phyloP scores from a whole-genome alignment of 345 rosid genomes.

The Euphorbia pulcherrima region DNA sequence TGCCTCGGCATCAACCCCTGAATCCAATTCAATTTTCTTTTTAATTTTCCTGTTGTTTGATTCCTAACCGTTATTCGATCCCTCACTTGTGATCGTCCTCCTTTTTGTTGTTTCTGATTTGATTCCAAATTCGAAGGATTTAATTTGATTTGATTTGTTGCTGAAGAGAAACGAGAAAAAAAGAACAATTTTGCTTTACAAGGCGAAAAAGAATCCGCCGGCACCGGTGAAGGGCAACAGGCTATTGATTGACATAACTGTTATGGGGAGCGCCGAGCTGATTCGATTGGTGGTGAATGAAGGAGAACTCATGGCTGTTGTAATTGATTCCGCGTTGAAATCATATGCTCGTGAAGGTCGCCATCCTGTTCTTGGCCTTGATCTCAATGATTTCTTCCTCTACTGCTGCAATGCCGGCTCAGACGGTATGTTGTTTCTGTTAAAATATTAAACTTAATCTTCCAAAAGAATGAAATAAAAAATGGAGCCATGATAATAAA shows the following conservation, averaged over 20 bases:
- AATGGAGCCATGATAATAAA: too few species aligned
- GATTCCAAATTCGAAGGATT: neutral
- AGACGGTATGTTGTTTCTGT: constrained; percentile 40
- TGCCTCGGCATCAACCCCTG: constrained; percentile 96
- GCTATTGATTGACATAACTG: constrained; percentile 70
- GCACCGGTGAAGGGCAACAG: constrained; percentile 57
- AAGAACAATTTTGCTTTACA: constrained; percentile 61
- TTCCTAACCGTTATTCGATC: neutral
- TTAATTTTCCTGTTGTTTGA: neutral
- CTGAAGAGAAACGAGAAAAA: neutral
- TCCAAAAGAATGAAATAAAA: too few species aligned
- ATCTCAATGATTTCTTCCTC: constrained; percentile 71
- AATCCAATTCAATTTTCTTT: neutral
- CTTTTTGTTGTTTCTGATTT: neutral
- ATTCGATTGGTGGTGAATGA: constrained; percentile 85
- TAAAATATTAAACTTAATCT: too few species aligned
- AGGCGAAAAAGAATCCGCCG: constrained; percentile 68
- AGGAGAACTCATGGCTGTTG: constrained; percentile 64
- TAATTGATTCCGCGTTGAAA: constrained; percentile 78
- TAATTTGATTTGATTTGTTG: constrained; percentile 9
- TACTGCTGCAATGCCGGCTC: constrained; percentile 56
- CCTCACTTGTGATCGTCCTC: neutral
- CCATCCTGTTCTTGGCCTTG: constrained; percentile 82
- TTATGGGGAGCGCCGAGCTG: constrained; percentile 93
- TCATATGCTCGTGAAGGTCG: constrained; percentile 95